Base-by-base conservation (phyloP, 768 basidiomycete genomes). In the Boletales sp. region DNA sequence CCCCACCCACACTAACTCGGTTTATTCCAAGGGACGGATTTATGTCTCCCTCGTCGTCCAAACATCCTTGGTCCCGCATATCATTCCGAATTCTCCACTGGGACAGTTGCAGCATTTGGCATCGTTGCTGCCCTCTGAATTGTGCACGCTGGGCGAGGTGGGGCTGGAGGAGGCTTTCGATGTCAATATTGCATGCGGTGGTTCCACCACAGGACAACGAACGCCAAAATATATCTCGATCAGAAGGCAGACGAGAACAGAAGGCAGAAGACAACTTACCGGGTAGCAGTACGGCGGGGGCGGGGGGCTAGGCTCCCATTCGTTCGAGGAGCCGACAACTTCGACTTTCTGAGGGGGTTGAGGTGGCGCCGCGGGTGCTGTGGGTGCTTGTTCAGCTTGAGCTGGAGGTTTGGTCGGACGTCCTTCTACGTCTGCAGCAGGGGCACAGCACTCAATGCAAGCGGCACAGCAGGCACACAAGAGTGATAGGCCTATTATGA, bases 271-370 rank as follows among this genome's bases (percentile, higher is more conserved):
- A 30, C 4, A n/a, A 44, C 46, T 41, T 15, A 55, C 54, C 11
- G 43, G 54, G 49, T 48, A 55, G 17, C 41, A 55, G 4, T 12
- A 15, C n/a, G 36, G 36, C 5, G 36, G 36, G 8, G 54, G 54
- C 18, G 53, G 54, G 11, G 53, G 51, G 17, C 28, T 9, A 2
- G 5, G 19, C 13, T 46, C 52, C 15, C n/a, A 18, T 10, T 51
- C 51, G 5, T 30, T 18, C 4, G n/a, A 1, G 8, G 28, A 15
- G 8, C 7, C 8, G 8, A 15, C 30, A 5, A 30, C 13, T 8
- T 45, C 28, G 2, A 17, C 42, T 30, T 46, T 53, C 2, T 12
- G 32, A 3, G n/a, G 30, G 1, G 52, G 38, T 18, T 18, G 28
- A 6, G 44, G 30, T 12, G 39, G 43, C 5, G 25, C 5, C 5